Percentiles rank a stretch among this genome's conserved stretches.
Conservation (phyloP, 768 basidiomycete genomes). For the Artomyces pyxidatus region DNA sequence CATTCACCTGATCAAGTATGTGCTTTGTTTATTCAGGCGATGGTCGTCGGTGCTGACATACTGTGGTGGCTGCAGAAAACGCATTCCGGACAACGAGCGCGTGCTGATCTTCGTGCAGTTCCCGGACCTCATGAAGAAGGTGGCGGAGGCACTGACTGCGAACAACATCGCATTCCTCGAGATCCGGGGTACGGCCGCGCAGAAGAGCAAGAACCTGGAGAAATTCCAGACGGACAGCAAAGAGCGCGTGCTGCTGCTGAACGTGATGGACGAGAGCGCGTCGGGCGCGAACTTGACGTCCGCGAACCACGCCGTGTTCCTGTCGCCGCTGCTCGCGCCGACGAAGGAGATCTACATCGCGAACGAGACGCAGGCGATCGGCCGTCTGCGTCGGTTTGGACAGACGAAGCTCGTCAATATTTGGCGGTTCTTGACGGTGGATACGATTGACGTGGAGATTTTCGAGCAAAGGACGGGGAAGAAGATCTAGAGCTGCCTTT, state of each 20-base stretch:
- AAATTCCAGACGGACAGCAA: slow-evolving; percentile 76
- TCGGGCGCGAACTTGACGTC: slow-evolving; percentile 88
- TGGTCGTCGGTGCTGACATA: neutral
- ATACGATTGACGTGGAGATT: slow-evolving; percentile 87
- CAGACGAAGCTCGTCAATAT: slow-evolving; percentile 75
- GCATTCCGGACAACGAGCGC: slow-evolving; percentile 67
- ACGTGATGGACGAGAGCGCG: slow-evolving; percentile 94
- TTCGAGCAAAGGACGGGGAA: slow-evolving; percentile 41
- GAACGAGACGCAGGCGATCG: slow-evolving; percentile 76
- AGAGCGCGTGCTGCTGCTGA: slow-evolving; percentile 77
- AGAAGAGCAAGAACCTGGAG: slow-evolving; percentile 76
- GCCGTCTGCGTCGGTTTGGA: slow-evolving; percentile 77
- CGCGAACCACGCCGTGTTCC: slow-evolving; percentile 92
- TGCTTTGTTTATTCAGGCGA: slow-evolving; percentile 16
- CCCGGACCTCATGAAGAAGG: slow-evolving; percentile 87
- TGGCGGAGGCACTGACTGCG: slow-evolving; percentile 69
- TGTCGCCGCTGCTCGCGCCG: slow-evolving; percentile 81
- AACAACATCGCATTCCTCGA: slow-evolving; percentile 71
- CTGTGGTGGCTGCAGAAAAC: slow-evolving; percentile 36
- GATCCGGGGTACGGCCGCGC: slow-evolving; percentile 69
- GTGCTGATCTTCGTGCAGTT: slow-evolving; percentile 95
- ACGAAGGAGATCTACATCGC: slow-evolving; percentile 81
- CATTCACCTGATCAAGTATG: slow-evolving; percentile 67
- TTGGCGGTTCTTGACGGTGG: slow-evolving; percentile 75
- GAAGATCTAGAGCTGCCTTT: slow-evolving; percentile 12